Percentiles rank a stretch among this genome's conserved stretches.
Evolutionary conservation across 2,329 filamentous ascomycete species (phyloP).

Genomic region (Aspergillus intermedius): DNA sequence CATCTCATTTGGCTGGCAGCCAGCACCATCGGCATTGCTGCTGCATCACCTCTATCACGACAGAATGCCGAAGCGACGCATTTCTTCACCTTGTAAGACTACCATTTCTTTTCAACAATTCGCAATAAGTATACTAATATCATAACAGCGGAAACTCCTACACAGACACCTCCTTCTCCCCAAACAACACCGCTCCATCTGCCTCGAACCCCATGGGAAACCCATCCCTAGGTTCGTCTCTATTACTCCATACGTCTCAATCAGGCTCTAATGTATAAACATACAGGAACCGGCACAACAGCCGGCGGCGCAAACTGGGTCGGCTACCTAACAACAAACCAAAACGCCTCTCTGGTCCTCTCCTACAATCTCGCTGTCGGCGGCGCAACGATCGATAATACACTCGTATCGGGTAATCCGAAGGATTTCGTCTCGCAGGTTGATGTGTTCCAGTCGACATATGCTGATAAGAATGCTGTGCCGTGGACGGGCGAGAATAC

Average conservation of each 20-base stretch:
- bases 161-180: slow-evolving; percentile 54
- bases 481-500: slow-evolving; percentile 21
- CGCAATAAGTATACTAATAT: slow-evolving; percentile 21
- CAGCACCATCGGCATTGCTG: slow-evolving; percentile 7
- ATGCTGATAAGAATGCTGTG: slow-evolving; percentile 22
- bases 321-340: slow-evolving; percentile 42
- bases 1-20: slow-evolving; percentile 5
- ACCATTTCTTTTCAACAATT: background rate
- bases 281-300: slow-evolving; percentile 44
- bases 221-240: slow-evolving; percentile 34
- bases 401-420: slow-evolving; percentile 46
- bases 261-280: too few species aligned
- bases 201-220: slow-evolving; percentile 55
- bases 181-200: slow-evolving; percentile 46
- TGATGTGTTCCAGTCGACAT: slow-evolving; percentile 38
- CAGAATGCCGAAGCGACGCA: slow-evolving; percentile 18
- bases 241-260: slow-evolving; percentile 18
- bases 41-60: slow-evolving; percentile 12
- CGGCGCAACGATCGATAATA: slow-evolving; percentile 49
- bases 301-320: slow-evolving; percentile 50
- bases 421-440: slow-evolving; percentile 47
- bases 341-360: slow-evolving; percentile 43
- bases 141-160: slow-evolving; percentile 52
- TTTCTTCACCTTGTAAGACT: slow-evolving; percentile 38
- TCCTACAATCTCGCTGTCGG: slow-evolving; percentile 52